Conservation (phyloP, 441 rosid species). For the Aleurites moluccanus region DNA sequence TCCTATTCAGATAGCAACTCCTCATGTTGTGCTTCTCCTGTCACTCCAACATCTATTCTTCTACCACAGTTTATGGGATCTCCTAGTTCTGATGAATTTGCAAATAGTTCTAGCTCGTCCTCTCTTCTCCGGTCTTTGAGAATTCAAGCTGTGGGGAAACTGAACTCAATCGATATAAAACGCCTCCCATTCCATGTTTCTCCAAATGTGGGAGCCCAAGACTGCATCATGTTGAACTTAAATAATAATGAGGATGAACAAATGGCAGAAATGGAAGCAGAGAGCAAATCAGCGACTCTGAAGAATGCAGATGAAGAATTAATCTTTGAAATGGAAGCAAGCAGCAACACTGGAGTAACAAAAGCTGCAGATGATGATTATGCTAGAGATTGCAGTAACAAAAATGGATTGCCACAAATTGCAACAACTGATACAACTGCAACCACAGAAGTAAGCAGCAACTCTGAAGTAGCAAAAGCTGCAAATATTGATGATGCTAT, state of each 20-base stretch:
- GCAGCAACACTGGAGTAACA: slow-evolving; percentile 19
- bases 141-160: slow-evolving; percentile 67
- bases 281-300: slow-evolving; percentile 13
- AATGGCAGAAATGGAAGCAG: slow-evolving; percentile 20
- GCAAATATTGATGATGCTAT: slow-evolving; percentile 27
- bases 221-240: slow-evolving; percentile 14
- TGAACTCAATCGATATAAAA: slow-evolving; percentile 67
- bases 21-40: slow-evolving; percentile 57
- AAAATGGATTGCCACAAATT: slow-evolving; percentile 6
- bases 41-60: slow-evolving; percentile 80
- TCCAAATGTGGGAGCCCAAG: slow-evolving; percentile 39
- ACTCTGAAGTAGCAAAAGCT: slow-evolving; percentile 22
- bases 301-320: slow-evolving; percentile 17
- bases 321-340: slow-evolving; percentile 22
- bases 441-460: neutral
- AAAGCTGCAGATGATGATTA: slow-evolving; percentile 28
- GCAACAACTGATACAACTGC: neutral
- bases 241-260: slow-evolving; percentile 18
- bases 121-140: slow-evolving; percentile 57
- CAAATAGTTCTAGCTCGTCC: slow-evolving; percentile 40
- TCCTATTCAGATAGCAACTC: slow-evolving; percentile 39
- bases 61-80: slow-evolving; percentile 48
- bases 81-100: slow-evolving; percentile 36
- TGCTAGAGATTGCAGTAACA: slow-evolving; percentile 1
- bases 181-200: slow-evolving; percentile 50